Evolutionary conservation across 371 early-diverging fungal genomes (phyloP), one percentile per base, ranked within the genome.

Genomic region (Dichotomocladium elegans): DNA sequence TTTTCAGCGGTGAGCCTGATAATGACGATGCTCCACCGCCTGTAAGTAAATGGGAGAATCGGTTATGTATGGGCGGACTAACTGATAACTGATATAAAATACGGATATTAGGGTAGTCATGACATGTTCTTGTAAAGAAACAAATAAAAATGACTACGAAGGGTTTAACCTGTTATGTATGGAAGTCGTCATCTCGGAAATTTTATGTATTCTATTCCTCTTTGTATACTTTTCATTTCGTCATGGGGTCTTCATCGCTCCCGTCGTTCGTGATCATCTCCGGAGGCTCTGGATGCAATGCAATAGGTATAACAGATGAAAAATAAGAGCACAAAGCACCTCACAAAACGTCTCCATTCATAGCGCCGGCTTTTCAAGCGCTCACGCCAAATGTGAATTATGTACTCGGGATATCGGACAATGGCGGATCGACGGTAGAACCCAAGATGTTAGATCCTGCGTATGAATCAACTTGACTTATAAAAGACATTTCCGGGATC

Each of bases 21-120:
- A 81, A 81, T 53, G 91, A 91, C 64, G 88, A 87, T 24, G 59
- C 87, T 3, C 79, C 78, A 27, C 91, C 91, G 29, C 91, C 91
- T 34, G 88, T 81, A 77, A 71, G 72, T 51, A n/a, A n/a, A n/a
- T n/a, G n/a, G n/a, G n/a, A n/a, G n/a, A n/a, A n/a, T n/a, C n/a
- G n/a, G n/a, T n/a, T n/a, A n/a, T n/a, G n/a, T n/a, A n/a, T n/a
- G n/a, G n/a, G n/a, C n/a, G n/a, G n/a, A n/a, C n/a, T n/a, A n/a
- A n/a, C n/a, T n/a, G n/a, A n/a, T n/a, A n/a, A n/a, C n/a, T n/a
- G n/a, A n/a, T n/a, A n/a, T n/a, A n/a, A n/a, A n/a, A n/a, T n/a
- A n/a, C n/a, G 37, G 37, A 27, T 47, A 19, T 29, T 62, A 75
- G 75, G 84, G 87, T 10, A 85, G 70, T 53, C 70, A 74, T 55